Evolutionary conservation across 768 basidiomycete genomes (phyloP), one percentile per base, ranked within the genome.

Genomic region (Vishniacozyma victoriae): DNA sequence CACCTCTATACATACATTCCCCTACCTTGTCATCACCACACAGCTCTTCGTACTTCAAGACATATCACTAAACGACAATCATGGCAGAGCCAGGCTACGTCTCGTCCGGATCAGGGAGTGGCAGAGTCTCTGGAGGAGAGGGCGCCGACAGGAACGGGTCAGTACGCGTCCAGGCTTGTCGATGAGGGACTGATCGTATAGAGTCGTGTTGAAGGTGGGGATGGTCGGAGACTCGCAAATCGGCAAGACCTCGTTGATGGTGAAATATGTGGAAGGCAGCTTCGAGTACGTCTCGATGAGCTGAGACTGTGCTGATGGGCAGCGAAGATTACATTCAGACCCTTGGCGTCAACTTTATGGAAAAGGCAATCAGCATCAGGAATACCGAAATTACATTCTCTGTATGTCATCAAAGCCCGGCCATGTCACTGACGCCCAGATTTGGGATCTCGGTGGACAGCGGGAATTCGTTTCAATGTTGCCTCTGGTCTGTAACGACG

Each of bases 191-290:
- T 31, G 25, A 24, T 18, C 20, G 19, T 4, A n/a, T 40, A 68
- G 66, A 70, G 88, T 95, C 62, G 90, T 93, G 44, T 87, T 95
- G 73, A 96, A 99, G 74, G 93, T 99, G 42, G 93, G 93, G 48
- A 99, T 99, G 93, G 90, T 99, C 39, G 95, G 95, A 41, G 93
- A 99, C 77, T 91, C 90, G 67, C 93, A 96, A 77, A 96, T 97
- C 69, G 92, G 93, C 61, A 96, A 97, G 80, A 97, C 93, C 57
- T 90, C 87, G 75, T 78, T 97, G 71, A 97, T 97, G 93, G 92
- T 97, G 74, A 96, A 96, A 76, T 97, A 97, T 69, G 92, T 96
- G 52, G 93, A 99, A 76, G 93, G 93, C 44, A 89, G 86, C 75
- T 95, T 93, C 73, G 91, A 95, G 71, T 72, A 44, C 50, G 69